phyloP scores from a whole-genome alignment of 1,284 basidiomycete species.

The Waitea zeae region DNA sequence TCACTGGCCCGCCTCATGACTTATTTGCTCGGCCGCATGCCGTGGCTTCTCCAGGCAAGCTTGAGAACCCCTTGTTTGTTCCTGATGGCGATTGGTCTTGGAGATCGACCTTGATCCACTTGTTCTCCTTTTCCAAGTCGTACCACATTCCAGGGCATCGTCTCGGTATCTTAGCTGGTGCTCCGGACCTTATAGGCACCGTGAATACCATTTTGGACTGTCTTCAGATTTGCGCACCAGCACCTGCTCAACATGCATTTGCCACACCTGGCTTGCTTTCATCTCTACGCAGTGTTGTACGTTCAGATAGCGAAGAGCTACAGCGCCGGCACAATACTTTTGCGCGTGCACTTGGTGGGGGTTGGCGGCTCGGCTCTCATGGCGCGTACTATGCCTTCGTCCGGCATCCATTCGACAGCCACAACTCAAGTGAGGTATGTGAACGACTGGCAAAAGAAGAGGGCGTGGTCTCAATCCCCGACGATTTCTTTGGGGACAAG shows the following conservation, averaged over 20 bases:
- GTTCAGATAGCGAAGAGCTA: constrained; percentile 30
- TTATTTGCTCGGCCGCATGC: constrained; percentile 20
- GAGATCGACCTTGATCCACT: constrained; percentile 48
- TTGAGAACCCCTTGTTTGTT: no score
- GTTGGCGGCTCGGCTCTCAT: constrained; percentile 46
- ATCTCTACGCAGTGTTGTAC: constrained; percentile 35
- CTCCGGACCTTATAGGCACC: constrained; percentile 33
- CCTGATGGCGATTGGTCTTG: constrained; percentile 29
- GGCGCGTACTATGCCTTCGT: constrained; percentile 71
- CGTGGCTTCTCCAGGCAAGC: constrained; percentile 4
- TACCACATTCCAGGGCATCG: constrained; percentile 80
- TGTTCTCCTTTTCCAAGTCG: constrained; percentile 73
- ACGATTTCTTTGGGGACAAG: constrained; percentile 40
- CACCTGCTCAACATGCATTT: constrained; percentile 53
- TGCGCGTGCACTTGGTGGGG: constrained; percentile 20
- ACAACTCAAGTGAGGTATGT: constrained; percentile 37
- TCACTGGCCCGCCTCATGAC: constrained; percentile 30
- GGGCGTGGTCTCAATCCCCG: constrained; percentile 57
- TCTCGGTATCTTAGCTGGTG: constrained; percentile 61
- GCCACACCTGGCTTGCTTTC: constrained; percentile 24
- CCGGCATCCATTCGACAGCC: constrained; percentile 42
- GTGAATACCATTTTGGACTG: constrained; percentile 60
- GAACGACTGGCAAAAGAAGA: constrained; percentile 37
- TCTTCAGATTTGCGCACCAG: constrained; percentile 65
- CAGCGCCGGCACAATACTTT: constrained; percentile 46